Base-by-base conservation (phyloP, 768 basidiomycete genomes). In the Filobasidium floriforme region DNA sequence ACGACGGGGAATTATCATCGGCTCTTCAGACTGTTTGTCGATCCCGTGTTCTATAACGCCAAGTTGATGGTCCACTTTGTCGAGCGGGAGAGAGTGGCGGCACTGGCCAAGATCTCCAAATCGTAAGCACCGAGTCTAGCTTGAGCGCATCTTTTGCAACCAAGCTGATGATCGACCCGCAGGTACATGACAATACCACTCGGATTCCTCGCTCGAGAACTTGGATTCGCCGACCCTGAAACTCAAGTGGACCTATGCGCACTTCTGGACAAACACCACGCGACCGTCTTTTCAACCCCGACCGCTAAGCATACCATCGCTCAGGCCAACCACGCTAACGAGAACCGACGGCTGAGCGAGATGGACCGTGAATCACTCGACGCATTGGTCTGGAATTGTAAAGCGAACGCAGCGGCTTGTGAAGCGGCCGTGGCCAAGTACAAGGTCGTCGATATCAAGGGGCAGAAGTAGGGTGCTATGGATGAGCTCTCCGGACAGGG, bases 51-150 rank as follows among this genome's bases (percentile, higher is more conserved):
- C 75, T 98, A 98, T 96, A 91, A 92, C 44, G 92, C 86, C 62
- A 98, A 98, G 79, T 92, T 99, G 74, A 96, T 99, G 90, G 96
- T 98, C 80, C 92, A 97, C 78, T 97, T 98, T 78, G 88, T 97
- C 73, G 86, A 87, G 73, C 84, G 96, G 73, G 96, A 98, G 81
- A 82, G 96, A 66, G 84, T 88, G 64, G 85, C 85, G 66, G 92
- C 92, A 1, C 77, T 99, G 68, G 85, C 91, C 75, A 86, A 89
- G 70, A 93, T 99, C 81, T 85, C 89, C 37, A 96, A 89, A 84
- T 89, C 90, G 96, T 98, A 72, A 74, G 93, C 52, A 10, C 7
- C 29, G 6, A 22, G 15, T 15, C 24, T 18, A 22, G 0, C 84
- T 63, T 51, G 67, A 43, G 59, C 59, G 41, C 62, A 7, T 52